phyloP scores from a whole-genome alignment of 345 rosid species.

The Moringa oleifera region DNA sequence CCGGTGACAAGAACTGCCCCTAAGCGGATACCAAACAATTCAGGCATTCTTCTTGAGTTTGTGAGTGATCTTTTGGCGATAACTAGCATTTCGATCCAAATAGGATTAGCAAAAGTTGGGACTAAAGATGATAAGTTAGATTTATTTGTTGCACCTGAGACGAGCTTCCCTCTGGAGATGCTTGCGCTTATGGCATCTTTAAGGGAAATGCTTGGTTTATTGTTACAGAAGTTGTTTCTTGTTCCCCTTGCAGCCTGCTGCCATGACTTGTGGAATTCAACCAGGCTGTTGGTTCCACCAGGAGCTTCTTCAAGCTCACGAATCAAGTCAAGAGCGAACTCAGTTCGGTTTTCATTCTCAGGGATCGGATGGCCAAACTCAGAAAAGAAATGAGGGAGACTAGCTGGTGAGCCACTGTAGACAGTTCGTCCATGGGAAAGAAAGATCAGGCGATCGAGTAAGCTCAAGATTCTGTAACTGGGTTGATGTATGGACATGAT shows the following conservation, averaged over 20 bases:
- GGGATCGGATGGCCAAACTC: conserved; percentile 88
- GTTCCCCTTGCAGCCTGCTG: conserved; percentile 24
- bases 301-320: conserved; percentile 78
- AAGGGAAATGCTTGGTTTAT: conserved; percentile 36
- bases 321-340: conserved; percentile 80
- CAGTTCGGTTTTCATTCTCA: conserved; percentile 75
- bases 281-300: conserved; percentile 55
- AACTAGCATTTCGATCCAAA: conserved; percentile 76
- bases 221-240: conserved; percentile 4
- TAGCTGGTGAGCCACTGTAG: conserved; percentile 57
- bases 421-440: conserved; percentile 80
- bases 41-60: conserved; percentile 82
- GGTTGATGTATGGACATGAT: conserved; percentile 97
- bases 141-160: conserved; percentile 52
- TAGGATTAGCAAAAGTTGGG: conserved; percentile 74
- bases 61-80: conserved; percentile 58
- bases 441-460: conserved; percentile 69
- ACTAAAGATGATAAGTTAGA: conserved; percentile 40
- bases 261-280: conserved; percentile 79
- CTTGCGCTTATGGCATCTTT: conserved; percentile 78
- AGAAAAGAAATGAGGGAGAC: conserved; percentile 53
- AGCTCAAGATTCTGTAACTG: conserved; percentile 71
- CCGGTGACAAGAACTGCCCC: conserved; percentile 82
- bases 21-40: conserved; percentile 65
- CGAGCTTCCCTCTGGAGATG: conserved; percentile 75